Evolutionary conservation across 2,329 filamentous ascomycete species (phyloP).

Genomic region (Fusarium avenaceum): DNA sequence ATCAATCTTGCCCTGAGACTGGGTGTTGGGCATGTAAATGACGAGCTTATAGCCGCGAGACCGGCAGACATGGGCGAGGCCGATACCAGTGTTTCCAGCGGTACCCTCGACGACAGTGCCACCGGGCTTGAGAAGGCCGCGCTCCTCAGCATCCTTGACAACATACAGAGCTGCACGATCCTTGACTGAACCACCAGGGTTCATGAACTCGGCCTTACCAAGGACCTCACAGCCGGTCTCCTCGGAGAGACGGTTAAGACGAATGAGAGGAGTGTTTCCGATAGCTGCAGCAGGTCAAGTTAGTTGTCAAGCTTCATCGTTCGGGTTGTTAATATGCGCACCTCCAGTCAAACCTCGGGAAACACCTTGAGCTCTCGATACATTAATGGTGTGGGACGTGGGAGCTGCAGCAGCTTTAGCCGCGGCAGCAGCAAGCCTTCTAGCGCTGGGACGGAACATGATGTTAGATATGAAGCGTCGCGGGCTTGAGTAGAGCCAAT

Average conservation of each 20-base stretch:
- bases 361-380: slow-evolving; percentile 84
- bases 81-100: slow-evolving; percentile 97
- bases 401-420: slow-evolving; percentile 59
- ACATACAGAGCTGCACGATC: slow-evolving; percentile 96
- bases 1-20: slow-evolving; percentile 98
- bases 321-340: slow-evolving; percentile 57
- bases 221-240: slow-evolving; percentile 94
- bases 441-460: slow-evolving; percentile 79
- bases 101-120: slow-evolving; percentile 98
- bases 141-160: slow-evolving; percentile 92
- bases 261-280: slow-evolving; percentile 95
- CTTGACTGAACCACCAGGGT: slow-evolving; percentile 96
- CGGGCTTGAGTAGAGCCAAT: slow-evolving; percentile 31
- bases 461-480: neutral
- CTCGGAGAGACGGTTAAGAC: slow-evolving; percentile 87
- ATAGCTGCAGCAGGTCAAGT: slow-evolving; percentile 73
- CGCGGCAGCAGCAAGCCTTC: slow-evolving; percentile 73
- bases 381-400: slow-evolving; percentile 73
- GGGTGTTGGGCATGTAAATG: slow-evolving; percentile 99
- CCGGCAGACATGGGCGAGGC: slow-evolving; percentile 95
- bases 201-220: slow-evolving; percentile 98
- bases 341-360: slow-evolving; percentile 85
- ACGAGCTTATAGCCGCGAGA: slow-evolving; percentile 93
- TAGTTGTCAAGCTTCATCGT: neutral
- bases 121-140: slow-evolving; percentile 82